Base-by-base conservation (phyloP, 2,329 filamentous ascomycete genomes). In the Myotisia sp. region DNA sequence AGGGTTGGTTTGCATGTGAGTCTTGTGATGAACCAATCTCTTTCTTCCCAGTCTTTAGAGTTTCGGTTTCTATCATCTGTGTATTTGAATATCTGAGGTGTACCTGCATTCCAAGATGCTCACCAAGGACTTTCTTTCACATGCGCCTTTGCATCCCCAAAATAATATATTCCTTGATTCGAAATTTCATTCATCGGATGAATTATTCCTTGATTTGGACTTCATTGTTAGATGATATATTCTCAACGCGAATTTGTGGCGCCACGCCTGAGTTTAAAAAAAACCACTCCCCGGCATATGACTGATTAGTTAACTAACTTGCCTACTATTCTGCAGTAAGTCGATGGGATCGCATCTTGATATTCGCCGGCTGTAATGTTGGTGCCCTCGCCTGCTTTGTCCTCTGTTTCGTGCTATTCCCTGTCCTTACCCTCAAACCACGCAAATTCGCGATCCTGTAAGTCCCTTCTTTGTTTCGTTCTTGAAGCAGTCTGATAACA, bases 391-490 rank as follows among this genome's bases (percentile, higher is more conserved):
- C 81, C 46, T 87, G 92, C 66, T 95, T 98, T 66, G 74, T 92
- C 67, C 39, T 44, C 29, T 86, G 82, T 67, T 92, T 95, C 64
- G 78, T 78, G 47, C 67, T 95, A 37, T 87, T 92, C 63, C 86
- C 86, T 36, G 69, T 86, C 40, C 70, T 94, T 46, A 71, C 81
- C 45, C 60, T 84, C 44, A 76, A 71, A 55, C 86, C 87, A 47
- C 75, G 81, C 60, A 98, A 95, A 68, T 94, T 98, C 67, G 86
- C 87, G 36, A 85, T 92, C 45, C 60, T 95, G 90, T 95, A 76
- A 80, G 87, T 87, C 42, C 45, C 34, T 6, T n/a, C 5, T 23
- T 29, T 23, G 46, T 33, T 37, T 38, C 39, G 12, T 36, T 40
- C 39, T 39, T n/a, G n/a, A n/a, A n/a, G n/a, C n/a, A n/a, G n/a